A percentile compares a stretch with the other conserved stretches of the same genome.
phyloP scores from a whole-genome alignment of 495 filamentous ascomycete species.

The Aspergillus ostianus region DNA sequence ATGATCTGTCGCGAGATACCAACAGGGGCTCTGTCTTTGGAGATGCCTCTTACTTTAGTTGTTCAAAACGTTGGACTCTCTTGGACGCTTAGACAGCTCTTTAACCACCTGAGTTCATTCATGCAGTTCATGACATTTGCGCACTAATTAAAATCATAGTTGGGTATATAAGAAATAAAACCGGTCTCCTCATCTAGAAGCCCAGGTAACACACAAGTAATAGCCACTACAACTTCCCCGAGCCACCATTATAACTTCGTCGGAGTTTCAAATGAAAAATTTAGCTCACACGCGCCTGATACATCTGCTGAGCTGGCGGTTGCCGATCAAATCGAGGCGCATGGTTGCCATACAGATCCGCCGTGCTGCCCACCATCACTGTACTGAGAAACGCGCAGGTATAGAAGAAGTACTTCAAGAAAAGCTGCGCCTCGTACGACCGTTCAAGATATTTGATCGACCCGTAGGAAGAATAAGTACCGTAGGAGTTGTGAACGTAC shows the following conservation, averaged over 20 bases:
- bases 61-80: no score
- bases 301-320: background rate
- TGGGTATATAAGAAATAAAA: no score
- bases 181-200: no score
- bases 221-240: background rate
- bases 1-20: no score
- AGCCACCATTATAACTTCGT: background rate
- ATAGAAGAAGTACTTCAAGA: slow-evolving; percentile 13
- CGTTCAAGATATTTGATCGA: background rate
- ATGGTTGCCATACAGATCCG: background rate
- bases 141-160: no score
- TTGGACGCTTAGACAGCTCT: no score
- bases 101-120: no score
- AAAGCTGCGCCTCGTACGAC: slow-evolving; percentile 1
- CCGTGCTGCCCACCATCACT: background rate
- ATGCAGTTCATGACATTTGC: no score
- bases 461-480: background rate
- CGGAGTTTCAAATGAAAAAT: background rate
- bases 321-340: background rate
- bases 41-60: no score
- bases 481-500: background rate
- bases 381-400: background rate
- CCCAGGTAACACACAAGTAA: background rate
- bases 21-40: no score
- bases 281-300: background rate